Evolutionary conservation across 148 eudicot species (phyloP).

Genomic region (Suaeda aralocaspica): DNA sequence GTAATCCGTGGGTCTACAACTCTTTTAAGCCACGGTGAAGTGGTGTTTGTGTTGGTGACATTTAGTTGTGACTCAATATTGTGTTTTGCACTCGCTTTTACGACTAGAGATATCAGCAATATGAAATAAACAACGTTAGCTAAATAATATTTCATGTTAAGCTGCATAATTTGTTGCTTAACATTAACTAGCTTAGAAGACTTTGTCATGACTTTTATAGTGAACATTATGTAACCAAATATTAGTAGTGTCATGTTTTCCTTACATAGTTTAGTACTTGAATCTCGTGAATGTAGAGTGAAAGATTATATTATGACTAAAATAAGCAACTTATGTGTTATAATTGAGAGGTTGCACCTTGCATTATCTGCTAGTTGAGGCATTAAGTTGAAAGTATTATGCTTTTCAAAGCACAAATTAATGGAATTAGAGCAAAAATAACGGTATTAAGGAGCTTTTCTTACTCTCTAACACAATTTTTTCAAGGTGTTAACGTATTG

Average conservation of each 20-base stretch:
- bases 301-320: background rate
- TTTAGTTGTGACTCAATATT: conserved; percentile 10
- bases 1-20: too few relatives aligned
- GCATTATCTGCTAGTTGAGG: background rate
- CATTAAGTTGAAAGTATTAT: background rate
- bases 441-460: conserved; percentile 6
- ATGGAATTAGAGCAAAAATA: background rate
- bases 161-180: background rate
- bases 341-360: background rate
- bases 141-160: conserved; percentile 17
- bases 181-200: background rate
- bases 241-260: conserved; percentile 23
- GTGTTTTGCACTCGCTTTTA: conserved; percentile 4
- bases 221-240: background rate
- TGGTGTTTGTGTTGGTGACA: conserved; percentile 17
- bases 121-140: background rate
- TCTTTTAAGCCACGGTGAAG: conserved; percentile 48
- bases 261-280: conserved; percentile 13
- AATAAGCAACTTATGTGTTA: conserved; percentile 4
- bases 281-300: conserved; percentile 22
- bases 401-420: background rate
- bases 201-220: conserved; percentile 20
- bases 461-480: conserved; percentile 19
- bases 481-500: conserved; percentile 1
- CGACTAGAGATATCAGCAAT: background rate